A percentile compares a stretch with the other conserved stretches of the same genome.
Conservation (phyloP, 352 stramenopile genomes). For the Pythium brachiatum region DNA sequence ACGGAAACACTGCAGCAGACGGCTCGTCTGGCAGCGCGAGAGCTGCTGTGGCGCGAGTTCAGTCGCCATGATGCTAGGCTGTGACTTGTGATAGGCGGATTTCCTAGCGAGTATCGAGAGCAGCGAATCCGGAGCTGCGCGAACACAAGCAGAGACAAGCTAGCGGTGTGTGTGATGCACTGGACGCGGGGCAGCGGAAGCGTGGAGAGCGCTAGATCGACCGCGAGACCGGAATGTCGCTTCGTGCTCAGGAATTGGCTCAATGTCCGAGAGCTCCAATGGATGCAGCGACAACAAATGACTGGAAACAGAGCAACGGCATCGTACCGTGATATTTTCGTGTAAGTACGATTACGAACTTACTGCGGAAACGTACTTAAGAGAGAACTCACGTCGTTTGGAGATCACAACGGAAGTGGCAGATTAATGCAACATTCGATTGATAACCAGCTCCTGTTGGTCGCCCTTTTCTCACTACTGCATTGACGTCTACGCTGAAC, state of each 20-base stretch:
- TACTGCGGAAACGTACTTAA: slow-evolving; percentile 9
- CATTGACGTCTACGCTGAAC: slow-evolving; percentile 6
- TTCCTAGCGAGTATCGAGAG: background rate
- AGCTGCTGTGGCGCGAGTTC: slow-evolving; percentile 25
- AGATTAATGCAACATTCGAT: too few relatives aligned
- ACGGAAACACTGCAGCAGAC: slow-evolving; percentile 87
- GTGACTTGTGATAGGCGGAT: slow-evolving; percentile 14
- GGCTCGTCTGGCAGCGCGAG: slow-evolving; percentile 61
- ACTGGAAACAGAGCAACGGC: slow-evolving; percentile 40
- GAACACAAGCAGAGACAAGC: background rate
- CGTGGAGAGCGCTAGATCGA: background rate
- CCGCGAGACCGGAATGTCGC: slow-evolving; percentile 13
- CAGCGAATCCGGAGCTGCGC: background rate
- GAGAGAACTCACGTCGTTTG: background rate
- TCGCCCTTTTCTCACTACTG: background rate
- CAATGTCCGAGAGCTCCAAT: slow-evolving; percentile 18
- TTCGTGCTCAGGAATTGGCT: slow-evolving; percentile 6
- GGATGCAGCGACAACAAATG: slow-evolving; percentile 33
- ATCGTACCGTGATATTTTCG: slow-evolving; percentile 17
- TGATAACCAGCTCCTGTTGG: too few relatives aligned
- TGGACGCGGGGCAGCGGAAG: background rate
- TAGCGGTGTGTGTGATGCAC: background rate
- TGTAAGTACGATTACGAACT: slow-evolving; percentile 23
- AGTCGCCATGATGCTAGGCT: slow-evolving; percentile 13
- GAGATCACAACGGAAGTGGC: too few relatives aligned